Percentiles rank a stretch among this genome's conserved stretches.
Conservation (phyloP, 805 yeast genomes). For the Candida arabinofermentans region DNA sequence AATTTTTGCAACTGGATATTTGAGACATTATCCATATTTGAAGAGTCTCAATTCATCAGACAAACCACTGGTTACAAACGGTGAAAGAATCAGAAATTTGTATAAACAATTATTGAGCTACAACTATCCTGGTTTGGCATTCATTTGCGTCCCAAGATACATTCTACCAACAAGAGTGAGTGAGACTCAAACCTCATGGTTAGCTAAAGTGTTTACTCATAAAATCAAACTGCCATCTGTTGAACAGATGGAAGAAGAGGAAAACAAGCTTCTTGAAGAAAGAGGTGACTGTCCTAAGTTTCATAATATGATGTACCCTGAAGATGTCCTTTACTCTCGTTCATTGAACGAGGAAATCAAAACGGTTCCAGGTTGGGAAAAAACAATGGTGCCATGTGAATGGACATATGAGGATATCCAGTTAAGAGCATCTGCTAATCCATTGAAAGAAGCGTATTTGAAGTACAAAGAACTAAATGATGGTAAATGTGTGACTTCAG, state of each 20-base stretch:
- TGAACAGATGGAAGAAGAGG: constrained; percentile 44
- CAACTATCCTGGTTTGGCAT: constrained; percentile 59
- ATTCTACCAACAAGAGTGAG: constrained; percentile 61
- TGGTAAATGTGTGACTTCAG: constrained; percentile 30
- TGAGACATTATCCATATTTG: constrained; percentile 57
- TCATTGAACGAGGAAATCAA: constrained; percentile 32
- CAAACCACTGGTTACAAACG: constrained; percentile 40
- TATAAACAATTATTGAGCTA: constrained; percentile 58
- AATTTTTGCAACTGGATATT: constrained; percentile 72
- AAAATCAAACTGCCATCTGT: constrained; percentile 46
- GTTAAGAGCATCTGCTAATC: constrained; percentile 40
- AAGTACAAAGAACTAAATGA: constrained; percentile 36
- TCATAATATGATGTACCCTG: constrained; percentile 52
- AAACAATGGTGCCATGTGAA: constrained; percentile 46
- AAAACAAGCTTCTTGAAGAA: constrained; percentile 31
- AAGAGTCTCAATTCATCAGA: constrained; percentile 23
- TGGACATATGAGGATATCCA: constrained; percentile 47
- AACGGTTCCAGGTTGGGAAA: constrained; percentile 21
- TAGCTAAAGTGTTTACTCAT: constrained; percentile 60
- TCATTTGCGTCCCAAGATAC: constrained; percentile 58
- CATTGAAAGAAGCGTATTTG: constrained; percentile 42
- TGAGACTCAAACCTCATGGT: constrained; percentile 59
- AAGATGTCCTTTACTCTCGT: constrained; percentile 51
- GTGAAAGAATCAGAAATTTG: constrained; percentile 45
- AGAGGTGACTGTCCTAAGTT: constrained; percentile 42